Percentiles rank a stretch among this genome's conserved stretches.
phyloP scores from a whole-genome alignment of 495 filamentous ascomycete genomes.

The Collariella sp. region DNA sequence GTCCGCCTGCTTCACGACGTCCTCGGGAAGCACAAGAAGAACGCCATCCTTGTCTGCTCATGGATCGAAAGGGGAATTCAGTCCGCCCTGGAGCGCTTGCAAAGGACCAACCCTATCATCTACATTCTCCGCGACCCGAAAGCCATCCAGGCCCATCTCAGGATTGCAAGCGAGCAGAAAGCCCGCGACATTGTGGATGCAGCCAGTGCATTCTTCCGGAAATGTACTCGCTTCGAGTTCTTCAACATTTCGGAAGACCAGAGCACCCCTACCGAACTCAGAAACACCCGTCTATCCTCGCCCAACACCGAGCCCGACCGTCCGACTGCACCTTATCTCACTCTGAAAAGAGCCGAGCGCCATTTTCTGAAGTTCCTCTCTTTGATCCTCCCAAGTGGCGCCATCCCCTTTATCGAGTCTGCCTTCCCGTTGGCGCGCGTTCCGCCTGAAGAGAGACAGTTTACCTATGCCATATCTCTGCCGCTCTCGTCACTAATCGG shows the following conservation, averaged over 20 bases:
- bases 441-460: conserved; percentile 51
- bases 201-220: conserved; percentile 44
- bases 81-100: conserved; percentile 44
- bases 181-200: conserved; percentile 40
- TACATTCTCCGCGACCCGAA: conserved; percentile 55
- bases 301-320: conserved; percentile 29
- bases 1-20: conserved; percentile 49
- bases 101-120: conserved; percentile 55
- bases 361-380: conserved; percentile 63
- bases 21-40: conserved; percentile 48
- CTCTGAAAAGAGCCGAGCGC: conserved; percentile 61
- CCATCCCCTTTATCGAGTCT: conserved; percentile 50
- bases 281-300: conserved; percentile 9
- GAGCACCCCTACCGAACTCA: conserved; percentile 1
- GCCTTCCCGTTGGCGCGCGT: conserved; percentile 57
- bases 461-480: conserved; percentile 57
- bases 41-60: conserved; percentile 57
- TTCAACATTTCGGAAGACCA: conserved; percentile 53
- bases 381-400: conserved; percentile 46
- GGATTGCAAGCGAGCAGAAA: conserved; percentile 43
- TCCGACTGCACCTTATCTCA: conserved; percentile 52
- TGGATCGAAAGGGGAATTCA: conserved; percentile 49
- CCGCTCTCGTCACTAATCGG: conserved; percentile 46
- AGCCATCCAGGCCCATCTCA: conserved; percentile 51
- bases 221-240: conserved; percentile 64